Evolutionary conservation across 106 monocot genomes (phyloP).

Genomic region (Triglochin maritima): DNA sequence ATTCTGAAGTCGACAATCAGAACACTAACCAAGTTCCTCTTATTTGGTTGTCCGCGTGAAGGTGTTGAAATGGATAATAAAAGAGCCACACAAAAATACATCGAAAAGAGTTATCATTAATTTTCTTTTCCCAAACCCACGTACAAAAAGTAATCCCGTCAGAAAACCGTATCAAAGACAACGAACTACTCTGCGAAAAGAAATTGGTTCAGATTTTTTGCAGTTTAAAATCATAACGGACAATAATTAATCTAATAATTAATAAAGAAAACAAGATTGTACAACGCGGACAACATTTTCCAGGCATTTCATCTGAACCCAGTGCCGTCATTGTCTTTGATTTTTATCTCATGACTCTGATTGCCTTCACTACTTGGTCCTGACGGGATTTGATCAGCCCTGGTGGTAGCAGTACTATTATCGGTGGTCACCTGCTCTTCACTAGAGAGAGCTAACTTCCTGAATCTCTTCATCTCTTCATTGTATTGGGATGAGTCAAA

Average conservation of each 20-base stretch:
- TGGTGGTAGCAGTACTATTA: constrained; percentile 9
- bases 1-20: too few species aligned
- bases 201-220: too few species aligned
- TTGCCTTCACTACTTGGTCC: constrained; percentile 9
- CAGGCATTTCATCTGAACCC: not conserved
- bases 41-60: too few species aligned
- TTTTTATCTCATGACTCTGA: constrained; percentile 3
- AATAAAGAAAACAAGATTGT: not conserved
- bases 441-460: constrained; percentile 12
- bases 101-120: too few species aligned
- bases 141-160: too few species aligned
- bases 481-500: constrained; percentile 15
- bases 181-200: too few species aligned
- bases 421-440: constrained; percentile 16
- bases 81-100: too few species aligned
- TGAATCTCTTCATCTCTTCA: constrained; percentile 26
- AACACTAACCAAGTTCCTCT: too few species aligned
- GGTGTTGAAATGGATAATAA: too few species aligned
- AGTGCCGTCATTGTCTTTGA: not conserved
- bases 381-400: constrained; percentile 9
- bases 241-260: too few species aligned
- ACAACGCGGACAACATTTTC: not conserved
- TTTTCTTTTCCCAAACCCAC: too few species aligned
- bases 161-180: not conserved
- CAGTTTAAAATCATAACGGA: too few species aligned